phyloP scores from a whole-genome alignment of 345 rosid genomes.

The Erucastrum elatum region DNA sequence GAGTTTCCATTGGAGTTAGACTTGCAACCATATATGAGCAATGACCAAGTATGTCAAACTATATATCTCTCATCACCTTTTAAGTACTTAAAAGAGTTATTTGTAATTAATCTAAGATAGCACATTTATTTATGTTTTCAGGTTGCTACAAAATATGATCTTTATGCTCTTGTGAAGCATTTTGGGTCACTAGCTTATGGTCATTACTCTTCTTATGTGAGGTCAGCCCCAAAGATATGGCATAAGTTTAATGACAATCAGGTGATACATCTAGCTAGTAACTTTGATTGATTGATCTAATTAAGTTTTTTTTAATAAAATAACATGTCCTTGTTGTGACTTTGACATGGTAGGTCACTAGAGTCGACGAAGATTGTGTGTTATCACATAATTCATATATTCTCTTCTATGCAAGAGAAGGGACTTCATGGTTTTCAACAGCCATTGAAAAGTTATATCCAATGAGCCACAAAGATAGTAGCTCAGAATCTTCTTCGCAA shows the following conservation, averaged over 20 bases:
- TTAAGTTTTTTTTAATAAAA: not conserved
- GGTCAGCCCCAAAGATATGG: conserved; percentile 74
- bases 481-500: conserved; percentile 50
- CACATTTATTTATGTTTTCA: conserved; percentile 16
- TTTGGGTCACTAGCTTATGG: conserved; percentile 63
- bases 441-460: conserved; percentile 45
- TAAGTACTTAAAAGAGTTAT: not conserved
- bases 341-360: conserved; percentile 53
- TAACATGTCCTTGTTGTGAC: conserved; percentile 1
- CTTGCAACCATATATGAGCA: conserved; percentile 60
- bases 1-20: conserved; percentile 79
- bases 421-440: conserved; percentile 70
- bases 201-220: conserved; percentile 67
- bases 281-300: not conserved
- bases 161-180: conserved; percentile 83
- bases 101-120: not conserved
- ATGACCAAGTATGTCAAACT: conserved; percentile 46
- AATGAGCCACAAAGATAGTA: conserved; percentile 14
- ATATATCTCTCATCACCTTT: not conserved
- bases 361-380: conserved; percentile 53
- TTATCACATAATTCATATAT: conserved; percentile 74
- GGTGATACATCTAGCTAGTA: conserved; percentile 42
- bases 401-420: conserved; percentile 75
- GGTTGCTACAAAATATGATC: conserved; percentile 59
- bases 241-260: conserved; percentile 61